Evolutionary conservation across 371 early-diverging fungal species (phyloP).

Genomic region (Basidiobolus meristosporus): DNA sequence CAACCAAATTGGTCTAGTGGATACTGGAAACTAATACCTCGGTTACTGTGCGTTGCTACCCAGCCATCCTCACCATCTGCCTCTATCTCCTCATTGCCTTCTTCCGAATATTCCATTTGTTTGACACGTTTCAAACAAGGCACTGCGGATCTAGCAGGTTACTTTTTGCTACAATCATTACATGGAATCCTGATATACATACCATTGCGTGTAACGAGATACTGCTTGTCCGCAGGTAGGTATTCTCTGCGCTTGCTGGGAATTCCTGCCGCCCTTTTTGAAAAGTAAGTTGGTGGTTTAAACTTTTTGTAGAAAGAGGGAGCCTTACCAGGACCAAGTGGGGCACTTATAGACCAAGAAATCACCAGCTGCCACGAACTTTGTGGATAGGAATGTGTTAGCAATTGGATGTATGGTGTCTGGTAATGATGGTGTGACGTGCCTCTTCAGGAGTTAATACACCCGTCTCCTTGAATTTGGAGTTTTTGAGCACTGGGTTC

Average conservation of each 20-base stretch:
- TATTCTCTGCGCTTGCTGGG: conserved; percentile 71
- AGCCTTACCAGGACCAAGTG: conserved; percentile 83
- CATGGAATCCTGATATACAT: conserved; percentile 3
- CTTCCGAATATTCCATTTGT: conserved; percentile 54
- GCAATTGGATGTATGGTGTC: not conserved
- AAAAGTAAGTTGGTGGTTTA: conserved; percentile 1
- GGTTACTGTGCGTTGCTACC: not conserved
- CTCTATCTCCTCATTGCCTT: conserved; percentile 34
- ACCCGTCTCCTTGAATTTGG: conserved; percentile 86
- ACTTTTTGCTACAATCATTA: not conserved
- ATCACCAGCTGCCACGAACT: conserved; percentile 93
- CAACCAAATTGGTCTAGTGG: too few relatives aligned
- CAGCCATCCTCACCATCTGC: conserved; percentile 6
- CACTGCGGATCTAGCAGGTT: conserved; percentile 15
- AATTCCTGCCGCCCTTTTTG: conserved; percentile 58
- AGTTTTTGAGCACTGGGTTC: conserved; percentile 81
- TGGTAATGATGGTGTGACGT: conserved; percentile 6
- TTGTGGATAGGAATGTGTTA: conserved; percentile 2
- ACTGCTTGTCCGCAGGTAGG: conserved; percentile 84
- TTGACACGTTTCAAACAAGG: conserved; percentile 83
- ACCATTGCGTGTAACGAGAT: conserved; percentile 85
- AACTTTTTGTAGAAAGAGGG: not conserved
- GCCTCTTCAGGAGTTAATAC: conserved; percentile 91
- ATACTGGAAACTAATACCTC: too few relatives aligned
- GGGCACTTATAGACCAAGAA: conserved; percentile 94